Evolutionary conservation across 2,329 filamentous ascomycete genomes (phyloP).

Genomic region (Diaporthe ampelina): DNA sequence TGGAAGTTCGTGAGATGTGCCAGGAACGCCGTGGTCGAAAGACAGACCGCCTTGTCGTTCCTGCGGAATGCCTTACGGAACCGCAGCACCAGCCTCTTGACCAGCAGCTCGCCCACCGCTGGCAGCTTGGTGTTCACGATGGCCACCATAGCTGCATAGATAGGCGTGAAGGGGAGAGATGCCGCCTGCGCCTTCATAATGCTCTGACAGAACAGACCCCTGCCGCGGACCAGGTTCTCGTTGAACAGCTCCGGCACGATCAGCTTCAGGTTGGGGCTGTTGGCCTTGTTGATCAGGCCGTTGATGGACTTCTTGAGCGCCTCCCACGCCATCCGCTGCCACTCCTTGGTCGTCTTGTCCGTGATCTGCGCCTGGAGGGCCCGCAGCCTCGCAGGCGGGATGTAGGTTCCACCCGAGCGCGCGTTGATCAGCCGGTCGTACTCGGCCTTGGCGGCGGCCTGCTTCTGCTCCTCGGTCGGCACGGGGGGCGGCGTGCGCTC

Average conservation of each 20-base stretch:
- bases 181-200: constrained; percentile 99
- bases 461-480: constrained; percentile 84
- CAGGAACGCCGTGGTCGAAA: constrained; percentile 93
- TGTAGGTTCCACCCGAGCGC: constrained; percentile 96
- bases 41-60: constrained; percentile 96
- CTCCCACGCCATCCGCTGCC: constrained; percentile 99
- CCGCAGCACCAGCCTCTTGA: constrained; percentile 88
- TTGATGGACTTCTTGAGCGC: constrained; percentile 99
- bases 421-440: constrained; percentile 93
- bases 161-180: constrained; percentile 94
- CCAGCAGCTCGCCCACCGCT: constrained; percentile 90
- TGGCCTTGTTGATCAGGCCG: constrained; percentile 98
- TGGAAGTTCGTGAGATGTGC: constrained; percentile 97
- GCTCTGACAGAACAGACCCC: constrained; percentile 92
- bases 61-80: constrained; percentile 96
- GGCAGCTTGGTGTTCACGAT: constrained; percentile 98
- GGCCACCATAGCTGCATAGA: constrained; percentile 95
- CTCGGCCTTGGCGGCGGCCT: constrained; percentile 89
- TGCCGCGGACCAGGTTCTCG: constrained; percentile 92
- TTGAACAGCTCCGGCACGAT: constrained; percentile 96
- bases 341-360: constrained; percentile 95
- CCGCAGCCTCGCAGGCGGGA: constrained; percentile 89
- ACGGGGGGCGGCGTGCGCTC: constrained; percentile 55
- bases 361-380: constrained; percentile 97
- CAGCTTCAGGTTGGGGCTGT: constrained; percentile 96